Base-by-base conservation (phyloP, 495 filamentous ascomycete species). In the Chaetomium cochliodes region DNA sequence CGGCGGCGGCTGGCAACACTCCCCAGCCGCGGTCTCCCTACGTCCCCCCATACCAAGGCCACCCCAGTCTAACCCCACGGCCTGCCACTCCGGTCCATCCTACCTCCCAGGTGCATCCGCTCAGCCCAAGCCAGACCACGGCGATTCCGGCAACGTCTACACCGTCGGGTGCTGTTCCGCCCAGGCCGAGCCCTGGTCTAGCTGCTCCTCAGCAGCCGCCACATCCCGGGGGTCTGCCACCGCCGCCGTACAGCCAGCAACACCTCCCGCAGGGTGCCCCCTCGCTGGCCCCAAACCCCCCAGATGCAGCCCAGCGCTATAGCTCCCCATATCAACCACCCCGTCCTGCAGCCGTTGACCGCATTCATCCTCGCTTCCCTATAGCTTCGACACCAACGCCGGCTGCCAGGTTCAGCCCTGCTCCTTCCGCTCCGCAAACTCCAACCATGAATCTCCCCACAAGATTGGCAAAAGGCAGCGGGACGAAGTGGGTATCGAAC, bases 401-500 rank as follows among this genome's bases (percentile, higher is more conserved):
- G 42, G 46, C 69, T n/a, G 46, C 67, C 42, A 64, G 67, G 49
- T 64, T 67, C 59, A 64, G 66, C 16, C 69, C 66, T 8, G 33
- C 57, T 2, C 16, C 60, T 50, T 56, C 67, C n/a, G 56, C 63
- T 11, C 68, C 70, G 9, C 69, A 70, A 44, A 70, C 72, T 22
- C 69, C 72, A 15, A 46, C 59, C 2, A 49, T 62, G 25, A 30
- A 15, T 9, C 25, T 69, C 41, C 58, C 60, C 1, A 20, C 46
- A 2, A 71, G 65, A 42, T 26, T 72, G 23, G 26, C 59, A 3
- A 60, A 70, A 15, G 81, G 80, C 2, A 77, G 73, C 56, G 78
- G 76, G 16, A 85, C 83, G 2, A 80, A 77, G 67, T 84, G 83
- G 82, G 76, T 70, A 6, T 72, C 75, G 23, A 73, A 65, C 1